phyloP scores from a whole-genome alignment of 140 eudicot species.

The Anethum foeniculum region DNA sequence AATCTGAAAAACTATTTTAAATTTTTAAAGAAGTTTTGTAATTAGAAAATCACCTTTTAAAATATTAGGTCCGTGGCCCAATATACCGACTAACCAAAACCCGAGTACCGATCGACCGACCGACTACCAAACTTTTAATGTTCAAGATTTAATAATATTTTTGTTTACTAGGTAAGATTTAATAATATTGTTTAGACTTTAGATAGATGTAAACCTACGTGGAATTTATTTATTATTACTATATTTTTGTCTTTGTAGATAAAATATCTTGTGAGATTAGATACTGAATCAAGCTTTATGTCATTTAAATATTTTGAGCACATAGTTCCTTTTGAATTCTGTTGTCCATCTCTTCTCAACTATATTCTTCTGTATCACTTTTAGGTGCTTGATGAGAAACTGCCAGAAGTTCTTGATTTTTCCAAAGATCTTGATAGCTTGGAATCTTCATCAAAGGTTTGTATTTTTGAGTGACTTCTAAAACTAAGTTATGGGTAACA shows the following conservation, averaged over 20 bases:
- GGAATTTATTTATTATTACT: not conserved
- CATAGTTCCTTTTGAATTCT: not conserved
- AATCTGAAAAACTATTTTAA: too few relatives aligned
- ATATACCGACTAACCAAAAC: too few relatives aligned
- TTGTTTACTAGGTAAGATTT: too few relatives aligned
- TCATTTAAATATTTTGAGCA: not conserved
- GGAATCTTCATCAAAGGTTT: conserved; percentile 72
- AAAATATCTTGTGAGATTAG: not conserved
- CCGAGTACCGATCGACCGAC: too few relatives aligned
- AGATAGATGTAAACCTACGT: not conserved
- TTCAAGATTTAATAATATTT: too few relatives aligned
- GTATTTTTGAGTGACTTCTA: not conserved
- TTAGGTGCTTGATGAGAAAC: conserved; percentile 75
- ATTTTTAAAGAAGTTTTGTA: too few relatives aligned
- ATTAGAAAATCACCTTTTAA: too few relatives aligned
- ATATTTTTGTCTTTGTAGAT: not conserved
- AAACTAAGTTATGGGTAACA: not conserved
- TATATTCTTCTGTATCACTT: conserved; percentile 6
- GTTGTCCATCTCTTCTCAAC: not conserved
- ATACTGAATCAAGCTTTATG: not conserved
- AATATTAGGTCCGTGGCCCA: too few relatives aligned
- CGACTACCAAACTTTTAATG: too few relatives aligned
- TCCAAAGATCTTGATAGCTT: conserved; percentile 66
- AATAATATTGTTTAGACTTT: too few relatives aligned
- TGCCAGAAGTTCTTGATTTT: conserved; percentile 86